Base-by-base conservation (phyloP, 2,329 filamentous ascomycete genomes). In the Neonectria faginata region DNA sequence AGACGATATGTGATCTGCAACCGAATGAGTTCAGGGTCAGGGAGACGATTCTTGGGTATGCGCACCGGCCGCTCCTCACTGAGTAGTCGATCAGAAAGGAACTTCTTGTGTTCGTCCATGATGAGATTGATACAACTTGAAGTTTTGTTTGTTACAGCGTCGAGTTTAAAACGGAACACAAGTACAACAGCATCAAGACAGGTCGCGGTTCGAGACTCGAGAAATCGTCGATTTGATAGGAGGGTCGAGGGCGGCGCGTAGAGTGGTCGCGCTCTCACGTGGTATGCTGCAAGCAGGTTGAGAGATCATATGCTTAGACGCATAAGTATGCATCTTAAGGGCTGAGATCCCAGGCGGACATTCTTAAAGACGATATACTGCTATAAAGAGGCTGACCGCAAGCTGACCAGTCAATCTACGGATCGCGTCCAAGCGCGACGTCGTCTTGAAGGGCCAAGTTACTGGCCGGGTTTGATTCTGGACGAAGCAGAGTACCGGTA, bases 1-100 rank as follows among this genome's bases (percentile, higher is more conserved):
- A 91, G 84, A 55, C 94, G 91, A 82, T 97, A 98, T 55, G 92
- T 97, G 74, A 97, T 86, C 94, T 97, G 74, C 62, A 64, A 62
- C 12, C 27, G 62, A 36, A 53, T 58, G 42, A 54, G 42, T 41
- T 11, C 10, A 36, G 10, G n/a, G 41, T 66, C 45, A 29, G 39
- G 12, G 31, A 66, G 47, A 8, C 2, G 5, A 12, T 7, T 33
- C 11, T 59, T 48, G 41, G 52, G 2, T 27, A 39, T 18, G 77
- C 87, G 75, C 79, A 95, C 92, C 67, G 91, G 86, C 68, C 88
- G 88, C 69, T 90, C 88, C 75, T 97, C 92, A 62, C 89, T 90
- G 67, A 97, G 84, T 62, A 97, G 86, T 74, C 90, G 88, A 71
- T 90, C 88, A 5, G 92, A 91, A 7, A 97, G 86, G 73, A 89